Evolutionary conservation across 2,329 filamentous ascomycete species (phyloP), one percentile per base, ranked within the genome.

Genomic region (Sclerotinia glacialis): DNA sequence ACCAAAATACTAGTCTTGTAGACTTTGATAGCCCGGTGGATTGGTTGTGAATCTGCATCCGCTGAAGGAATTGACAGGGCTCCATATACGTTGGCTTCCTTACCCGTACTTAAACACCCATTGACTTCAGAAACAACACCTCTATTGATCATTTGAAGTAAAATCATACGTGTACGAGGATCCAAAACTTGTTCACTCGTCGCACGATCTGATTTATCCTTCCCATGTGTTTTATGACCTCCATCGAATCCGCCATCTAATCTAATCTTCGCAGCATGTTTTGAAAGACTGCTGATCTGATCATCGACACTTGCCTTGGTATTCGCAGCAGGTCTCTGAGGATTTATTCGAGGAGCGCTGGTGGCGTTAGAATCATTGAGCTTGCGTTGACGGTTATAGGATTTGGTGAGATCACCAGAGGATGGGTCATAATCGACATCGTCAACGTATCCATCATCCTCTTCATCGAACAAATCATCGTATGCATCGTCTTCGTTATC

Each of bases 1-100:
- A 96, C 93, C 42, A 99, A 82, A 71, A 99, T 99, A 65, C 91
- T 91, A 9, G 95, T 99, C 84, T 99, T 99, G 86, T 99, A 99
- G 61, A 99, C 92, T 80, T 99, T 99, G 82, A 98, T 93, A 16
- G 95, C 95, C 59, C 92, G 87, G 74, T 97, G 92, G 0, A 88
- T 79, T 0, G 85, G 80, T 26, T 83, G 79, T 2, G 82, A 81
- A 9, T 84, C 78, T 28, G 77, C 79, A 8, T 86, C 79, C 6
- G 81, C 78, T 2, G 83, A 81, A 0, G 82, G 80, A 60, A 86
- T 81, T 3, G 87, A 85, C 14, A 96, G 84, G 23, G 94, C 93
- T 70, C 96, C 92, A 79, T 99, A 99, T 34, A 99, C 95, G 77
- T 99, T 99, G 68, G 95, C 95, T 79, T 99, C 95, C 78, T 99